Conservation (phyloP, 345 rosid species). For the Mercurialis annua region DNA sequence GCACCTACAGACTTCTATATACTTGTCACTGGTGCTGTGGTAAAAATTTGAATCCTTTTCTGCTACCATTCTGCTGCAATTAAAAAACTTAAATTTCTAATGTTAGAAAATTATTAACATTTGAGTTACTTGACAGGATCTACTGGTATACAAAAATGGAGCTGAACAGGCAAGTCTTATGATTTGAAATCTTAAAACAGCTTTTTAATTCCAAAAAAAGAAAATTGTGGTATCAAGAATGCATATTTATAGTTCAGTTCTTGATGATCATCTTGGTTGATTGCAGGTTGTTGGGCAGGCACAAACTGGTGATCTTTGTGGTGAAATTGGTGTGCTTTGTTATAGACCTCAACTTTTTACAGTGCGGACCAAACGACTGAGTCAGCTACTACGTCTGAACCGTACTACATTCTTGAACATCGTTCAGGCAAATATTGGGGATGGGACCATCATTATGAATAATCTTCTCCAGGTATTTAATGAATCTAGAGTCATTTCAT, state of each 20-base stretch:
- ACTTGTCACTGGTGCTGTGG: constrained; percentile 35
- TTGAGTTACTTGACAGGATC: constrained; percentile 17
- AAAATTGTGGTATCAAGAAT: background rate
- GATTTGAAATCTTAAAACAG: background rate
- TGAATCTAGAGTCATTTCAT: background rate
- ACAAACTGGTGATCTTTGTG: constrained; percentile 69
- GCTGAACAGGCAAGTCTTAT: constrained; percentile 29
- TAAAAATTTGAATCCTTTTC: background rate
- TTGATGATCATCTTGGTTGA: constrained; percentile 1
- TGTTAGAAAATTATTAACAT: background rate
- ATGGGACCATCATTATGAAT: constrained; percentile 85
- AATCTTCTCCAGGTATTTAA: constrained; percentile 78
- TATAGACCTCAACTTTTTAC: constrained; percentile 87
- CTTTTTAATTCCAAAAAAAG: background rate
- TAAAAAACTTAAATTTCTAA: background rate
- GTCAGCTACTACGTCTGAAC: constrained; percentile 84
- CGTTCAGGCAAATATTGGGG: constrained; percentile 89
- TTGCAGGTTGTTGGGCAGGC: constrained; percentile 68
- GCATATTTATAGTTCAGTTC: background rate
- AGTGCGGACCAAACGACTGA: constrained; percentile 77
- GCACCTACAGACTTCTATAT: constrained; percentile 33
- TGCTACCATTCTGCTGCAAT: background rate
- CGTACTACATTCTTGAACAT: constrained; percentile 78
- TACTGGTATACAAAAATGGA: constrained; percentile 23
- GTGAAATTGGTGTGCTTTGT: constrained; percentile 89